Conservation (phyloP, 345 rosid species). For the Arabis alpina region DNA sequence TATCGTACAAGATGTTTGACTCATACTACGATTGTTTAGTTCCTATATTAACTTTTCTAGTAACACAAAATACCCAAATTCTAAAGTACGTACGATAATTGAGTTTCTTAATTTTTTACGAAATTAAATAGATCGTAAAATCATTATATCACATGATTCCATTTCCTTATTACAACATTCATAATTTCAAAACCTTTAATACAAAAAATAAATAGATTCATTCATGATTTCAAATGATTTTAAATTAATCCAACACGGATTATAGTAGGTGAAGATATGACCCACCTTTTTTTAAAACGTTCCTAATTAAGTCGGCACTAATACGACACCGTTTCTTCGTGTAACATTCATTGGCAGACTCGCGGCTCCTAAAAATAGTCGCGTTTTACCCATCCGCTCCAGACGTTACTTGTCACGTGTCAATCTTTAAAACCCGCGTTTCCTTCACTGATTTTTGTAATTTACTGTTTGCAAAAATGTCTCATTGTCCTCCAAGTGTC, state of each 20-base stretch:
- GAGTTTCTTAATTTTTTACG: background rate
- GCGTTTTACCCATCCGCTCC: slow-evolving; percentile 21
- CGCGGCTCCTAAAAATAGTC: slow-evolving; percentile 24
- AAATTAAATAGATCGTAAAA: background rate
- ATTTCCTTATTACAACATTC: background rate
- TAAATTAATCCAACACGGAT: background rate
- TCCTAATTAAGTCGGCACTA: slow-evolving; percentile 16
- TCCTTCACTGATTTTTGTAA: slow-evolving; percentile 42
- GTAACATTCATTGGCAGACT: slow-evolving; percentile 25
- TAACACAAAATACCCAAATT: background rate
- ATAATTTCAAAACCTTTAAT: background rate
- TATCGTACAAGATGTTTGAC: too few relatives aligned
- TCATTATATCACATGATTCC: background rate
- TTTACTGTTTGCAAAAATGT: slow-evolving; percentile 32
- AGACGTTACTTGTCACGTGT: slow-evolving; percentile 33
- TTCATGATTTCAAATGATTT: background rate
- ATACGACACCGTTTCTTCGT: slow-evolving; percentile 19
- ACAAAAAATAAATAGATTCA: background rate
- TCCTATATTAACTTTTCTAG: too few relatives aligned
- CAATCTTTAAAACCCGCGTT: slow-evolving; percentile 44
- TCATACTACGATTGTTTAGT: too few relatives aligned
- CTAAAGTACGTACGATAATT: background rate
- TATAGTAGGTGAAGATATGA: slow-evolving; percentile 26
- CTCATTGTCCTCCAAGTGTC: slow-evolving; percentile 29
- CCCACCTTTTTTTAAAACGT: background rate